Conservation (phyloP, 1,139 yeast genomes). For the Blastobotrys proliferans region DNA sequence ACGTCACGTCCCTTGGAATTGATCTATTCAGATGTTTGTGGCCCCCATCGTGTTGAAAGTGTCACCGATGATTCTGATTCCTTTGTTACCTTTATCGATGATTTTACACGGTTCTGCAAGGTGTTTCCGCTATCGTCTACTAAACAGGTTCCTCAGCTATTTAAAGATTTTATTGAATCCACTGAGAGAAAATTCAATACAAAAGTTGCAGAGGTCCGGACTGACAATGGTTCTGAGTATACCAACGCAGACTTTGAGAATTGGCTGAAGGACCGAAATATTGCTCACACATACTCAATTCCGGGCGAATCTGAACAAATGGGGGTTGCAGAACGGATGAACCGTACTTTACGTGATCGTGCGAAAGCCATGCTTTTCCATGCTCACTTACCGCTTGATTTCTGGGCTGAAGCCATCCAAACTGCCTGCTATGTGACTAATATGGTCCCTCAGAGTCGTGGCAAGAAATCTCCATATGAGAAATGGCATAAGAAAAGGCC, state of each 20-base stretch:
- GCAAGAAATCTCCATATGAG: background rate
- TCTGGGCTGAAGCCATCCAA: slow-evolving; percentile 1
- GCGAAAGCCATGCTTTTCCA: slow-evolving; percentile 1
- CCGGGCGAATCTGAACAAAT: background rate
- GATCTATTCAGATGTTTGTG: background rate
- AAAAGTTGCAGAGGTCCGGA: background rate
- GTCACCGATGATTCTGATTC: background rate
- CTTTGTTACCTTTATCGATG: background rate
- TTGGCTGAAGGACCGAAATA: background rate
- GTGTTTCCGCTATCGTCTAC: background rate
- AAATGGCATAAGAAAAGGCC: background rate
- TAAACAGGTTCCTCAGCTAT: background rate
- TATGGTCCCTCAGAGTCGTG: background rate
- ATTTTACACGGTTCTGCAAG: background rate
- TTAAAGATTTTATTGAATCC: background rate
- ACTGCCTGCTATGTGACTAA: background rate
- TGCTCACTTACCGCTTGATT: background rate
- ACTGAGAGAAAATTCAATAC: background rate
- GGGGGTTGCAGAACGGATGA: slow-evolving; percentile 8
- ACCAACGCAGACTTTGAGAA: background rate
- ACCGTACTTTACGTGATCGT: slow-evolving; percentile 2
- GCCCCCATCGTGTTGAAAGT: background rate
- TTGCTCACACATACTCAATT: background rate
- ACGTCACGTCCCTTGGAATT: background rate
- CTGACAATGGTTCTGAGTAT: slow-evolving; percentile 3